These are phyloP conservation scores for Stephanodiscus minutulus DNA, from an alignment of 108 stramenopile genomes.

Conservation along the genomic window DNA sequence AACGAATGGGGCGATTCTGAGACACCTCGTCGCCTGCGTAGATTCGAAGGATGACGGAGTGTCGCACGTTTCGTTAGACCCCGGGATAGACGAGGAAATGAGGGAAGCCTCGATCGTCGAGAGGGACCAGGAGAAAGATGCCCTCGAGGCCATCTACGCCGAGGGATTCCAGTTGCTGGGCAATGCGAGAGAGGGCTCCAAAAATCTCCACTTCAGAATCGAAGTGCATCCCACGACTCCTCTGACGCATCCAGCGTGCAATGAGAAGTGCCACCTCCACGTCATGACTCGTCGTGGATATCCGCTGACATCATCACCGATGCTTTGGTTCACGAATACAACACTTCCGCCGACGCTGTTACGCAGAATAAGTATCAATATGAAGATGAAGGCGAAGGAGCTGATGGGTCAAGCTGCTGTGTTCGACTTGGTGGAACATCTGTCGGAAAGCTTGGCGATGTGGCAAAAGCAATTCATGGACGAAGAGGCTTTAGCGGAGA, in stretches of 20 bases:
- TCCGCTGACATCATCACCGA: conserved; percentile 52
- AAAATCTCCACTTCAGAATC: conserved; percentile 43
- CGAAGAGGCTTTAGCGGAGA: conserved; percentile 42
- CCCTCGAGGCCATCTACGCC: conserved; percentile 71
- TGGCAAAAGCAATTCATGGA: conserved; percentile 54
- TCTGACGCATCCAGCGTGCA: conserved; percentile 48
- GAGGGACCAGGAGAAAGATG: conserved; percentile 67
- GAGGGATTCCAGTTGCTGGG: conserved; percentile 46
- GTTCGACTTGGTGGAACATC: conserved; percentile 55
- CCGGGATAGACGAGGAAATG: conserved; percentile 22
- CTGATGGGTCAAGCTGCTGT: conserved; percentile 52
- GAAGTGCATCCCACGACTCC: conserved; percentile 33
- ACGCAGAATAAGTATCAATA: conserved; percentile 50
- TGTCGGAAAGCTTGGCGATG: conserved; percentile 43
- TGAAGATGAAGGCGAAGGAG: conserved; percentile 46
- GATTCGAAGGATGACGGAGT: neutral
- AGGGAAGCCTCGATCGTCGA: conserved; percentile 57
- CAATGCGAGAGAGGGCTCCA: neutral
- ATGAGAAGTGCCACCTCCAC: conserved; percentile 60
- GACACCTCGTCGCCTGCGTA: conserved; percentile 17
- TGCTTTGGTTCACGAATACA: conserved; percentile 60
- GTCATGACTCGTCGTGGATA: conserved; percentile 57
- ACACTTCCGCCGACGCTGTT: conserved; percentile 63
- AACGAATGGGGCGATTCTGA: conserved; percentile 10
- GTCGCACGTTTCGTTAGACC: neutral